Evolutionary conservation across 768 basidiomycete genomes (phyloP).

Genomic region (Boletus rubescentipes): DNA sequence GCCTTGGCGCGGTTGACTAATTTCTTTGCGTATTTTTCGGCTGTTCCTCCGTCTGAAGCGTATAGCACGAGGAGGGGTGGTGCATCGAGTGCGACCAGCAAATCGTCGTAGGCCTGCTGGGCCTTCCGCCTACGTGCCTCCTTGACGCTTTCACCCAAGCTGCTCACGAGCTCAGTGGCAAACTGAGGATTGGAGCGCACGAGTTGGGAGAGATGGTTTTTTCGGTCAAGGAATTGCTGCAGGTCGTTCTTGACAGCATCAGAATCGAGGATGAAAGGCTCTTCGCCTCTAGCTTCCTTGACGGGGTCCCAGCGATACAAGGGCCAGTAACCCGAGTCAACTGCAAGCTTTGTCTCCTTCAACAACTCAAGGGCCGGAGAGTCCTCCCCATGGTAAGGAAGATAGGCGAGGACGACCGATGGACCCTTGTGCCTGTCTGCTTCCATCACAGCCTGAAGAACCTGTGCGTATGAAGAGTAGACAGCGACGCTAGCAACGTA

Average conservation of each 20-base stretch:
- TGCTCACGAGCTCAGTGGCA: conserved; percentile 79
- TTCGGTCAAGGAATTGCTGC: conserved; percentile 89
- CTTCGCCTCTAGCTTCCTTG: conserved; percentile 70
- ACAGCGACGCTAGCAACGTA: conserved; percentile 95
- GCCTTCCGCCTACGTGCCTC: conserved; percentile 82
- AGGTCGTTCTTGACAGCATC: conserved; percentile 93
- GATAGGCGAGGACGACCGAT: conserved; percentile 89
- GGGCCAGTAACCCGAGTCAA: conserved; percentile 97
- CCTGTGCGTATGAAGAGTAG: conserved; percentile 94
- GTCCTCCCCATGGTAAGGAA: conserved; percentile 82
- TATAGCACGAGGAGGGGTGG: conserved; percentile 89
- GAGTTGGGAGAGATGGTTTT: conserved; percentile 96
- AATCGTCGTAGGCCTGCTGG: conserved; percentile 77
- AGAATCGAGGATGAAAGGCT: conserved; percentile 91
- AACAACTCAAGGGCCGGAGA: conserved; percentile 84
- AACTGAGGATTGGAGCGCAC: conserved; percentile 77
- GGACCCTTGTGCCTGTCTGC: conserved; percentile 91
- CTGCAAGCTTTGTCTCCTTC: conserved; percentile 95
- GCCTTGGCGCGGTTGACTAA: conserved; percentile 79
- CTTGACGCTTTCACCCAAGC: conserved; percentile 79
- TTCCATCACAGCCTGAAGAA: conserved; percentile 86
- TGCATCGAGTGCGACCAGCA: conserved; percentile 82
- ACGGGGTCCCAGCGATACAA: conserved; percentile 96
- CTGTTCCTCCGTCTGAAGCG: conserved; percentile 91
- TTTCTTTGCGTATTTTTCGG: conserved; percentile 95